Evolutionary conservation across 2,329 filamentous ascomycete genomes (phyloP), one percentile per base, ranked within the genome.

Genomic region (Clonostachys chloroleuca): DNA sequence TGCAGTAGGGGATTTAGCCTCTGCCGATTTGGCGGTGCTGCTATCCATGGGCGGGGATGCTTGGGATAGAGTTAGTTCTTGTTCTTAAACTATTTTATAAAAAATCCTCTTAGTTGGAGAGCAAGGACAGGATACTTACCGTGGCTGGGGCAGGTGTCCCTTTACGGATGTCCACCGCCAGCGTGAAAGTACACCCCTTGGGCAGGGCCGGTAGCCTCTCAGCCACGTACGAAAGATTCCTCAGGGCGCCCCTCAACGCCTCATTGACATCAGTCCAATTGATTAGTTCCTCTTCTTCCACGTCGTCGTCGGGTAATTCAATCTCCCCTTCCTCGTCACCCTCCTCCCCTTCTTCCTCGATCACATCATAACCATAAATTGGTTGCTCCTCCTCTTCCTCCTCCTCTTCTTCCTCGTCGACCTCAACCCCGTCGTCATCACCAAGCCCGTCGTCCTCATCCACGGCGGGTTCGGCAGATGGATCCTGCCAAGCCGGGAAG

Each of bases 151-250:
- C 72, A 12, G 75, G 65, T 0, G 72, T 74, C 39, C 83, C 74
- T 18, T 86, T 79, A 37, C 78, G 80, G 52, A 92, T 62, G 64
- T 92, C 88, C 39, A 92, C 77, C 1, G 84, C 85, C n/a, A 92
- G 64, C 0, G 86, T 89, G 62, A 88, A 92, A 0, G 85, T 87
- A 62, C 86, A 90, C 2, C 78, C 77, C 2, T 73, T 65, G 0
- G 87, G 86, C 18, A 91, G 60, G 0, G 74, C 64, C 1, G 64
- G 67, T 51, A 89, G 71, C 47, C 70, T 74, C 50, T 82, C 75
- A 9, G 75, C 80, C 4, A 79, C 75, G 49, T 81, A 77, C 0
- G 81, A 77, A 13, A 92, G 67, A 42, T 80, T 77, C 46, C 78
- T 69, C 54, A 92, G 69, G 0, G 82, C 82, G 3, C 80, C 87